phyloP scores from a whole-genome alignment of 2,329 filamentous ascomycete genomes.

The Colletotrichum navitas region DNA sequence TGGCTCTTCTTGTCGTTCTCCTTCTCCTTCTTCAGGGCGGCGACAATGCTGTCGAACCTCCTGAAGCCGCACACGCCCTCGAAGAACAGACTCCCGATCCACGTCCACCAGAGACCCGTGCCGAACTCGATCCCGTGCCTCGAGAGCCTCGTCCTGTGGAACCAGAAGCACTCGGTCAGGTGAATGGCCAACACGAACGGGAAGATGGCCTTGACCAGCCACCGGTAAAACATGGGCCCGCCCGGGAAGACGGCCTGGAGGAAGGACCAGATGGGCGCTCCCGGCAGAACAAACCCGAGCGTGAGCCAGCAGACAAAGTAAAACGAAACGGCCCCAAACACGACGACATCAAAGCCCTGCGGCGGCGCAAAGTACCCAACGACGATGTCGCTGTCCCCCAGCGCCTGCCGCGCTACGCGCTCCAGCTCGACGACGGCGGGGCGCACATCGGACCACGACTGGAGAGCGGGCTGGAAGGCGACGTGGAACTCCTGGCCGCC shows the following conservation, averaged over 20 bases:
- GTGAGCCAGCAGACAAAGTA: conserved; percentile 66
- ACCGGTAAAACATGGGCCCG: conserved; percentile 69
- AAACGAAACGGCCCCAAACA: conserved; percentile 67
- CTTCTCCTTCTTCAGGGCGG: conserved; percentile 55
- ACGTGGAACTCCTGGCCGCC: conserved; percentile 64
- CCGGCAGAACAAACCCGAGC: conserved; percentile 64
- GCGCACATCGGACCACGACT: conserved; percentile 75
- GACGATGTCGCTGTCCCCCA: conserved; percentile 68
- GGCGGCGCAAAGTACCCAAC: conserved; percentile 59
- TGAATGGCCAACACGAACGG: conserved; percentile 74
- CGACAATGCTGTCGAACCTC: conserved; percentile 65
- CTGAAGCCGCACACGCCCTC: conserved; percentile 66
- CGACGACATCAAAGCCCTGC: conserved; percentile 59
- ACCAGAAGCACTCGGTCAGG: conserved; percentile 68
- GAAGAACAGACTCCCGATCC: conserved; percentile 65
- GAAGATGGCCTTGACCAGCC: conserved; percentile 70
- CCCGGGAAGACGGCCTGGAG: conserved; percentile 66
- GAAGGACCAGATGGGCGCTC: conserved; percentile 61
- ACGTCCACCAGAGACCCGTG: conserved; percentile 65
- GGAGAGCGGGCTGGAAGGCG: conserved; percentile 77
- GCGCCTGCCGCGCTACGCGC: conserved; percentile 65
- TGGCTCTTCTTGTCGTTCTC: conserved; percentile 58
- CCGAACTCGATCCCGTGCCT: conserved; percentile 62
- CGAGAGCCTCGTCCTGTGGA: conserved; percentile 62
- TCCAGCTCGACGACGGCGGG: conserved; percentile 79